Evolutionary conservation across 2,329 filamentous ascomycete species (phyloP).

Genomic region (Neobulgaria alba): DNA sequence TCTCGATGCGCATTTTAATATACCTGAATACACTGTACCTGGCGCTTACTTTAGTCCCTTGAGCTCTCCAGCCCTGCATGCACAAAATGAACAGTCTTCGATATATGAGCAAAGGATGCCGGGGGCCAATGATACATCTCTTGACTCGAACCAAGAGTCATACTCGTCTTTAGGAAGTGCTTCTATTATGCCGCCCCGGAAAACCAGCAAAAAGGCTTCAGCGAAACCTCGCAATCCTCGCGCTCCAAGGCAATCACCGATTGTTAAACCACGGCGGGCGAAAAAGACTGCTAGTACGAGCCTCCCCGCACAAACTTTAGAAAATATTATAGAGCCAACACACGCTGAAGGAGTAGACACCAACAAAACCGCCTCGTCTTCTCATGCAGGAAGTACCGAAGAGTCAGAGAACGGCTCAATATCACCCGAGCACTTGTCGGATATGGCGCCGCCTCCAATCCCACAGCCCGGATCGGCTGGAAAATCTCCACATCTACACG

Average conservation of each 20-base stretch:
- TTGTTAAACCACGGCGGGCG: slow-evolving; percentile 33
- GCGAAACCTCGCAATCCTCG: slow-evolving; percentile 23
- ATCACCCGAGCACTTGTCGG: slow-evolving; percentile 53
- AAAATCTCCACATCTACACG: slow-evolving; percentile 58
- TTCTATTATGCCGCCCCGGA: slow-evolving; percentile 15
- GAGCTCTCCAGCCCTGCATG: slow-evolving; percentile 71
- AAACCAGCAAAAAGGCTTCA: slow-evolving; percentile 18
- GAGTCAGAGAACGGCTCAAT: slow-evolving; percentile 57
- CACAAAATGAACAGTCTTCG: slow-evolving; percentile 49
- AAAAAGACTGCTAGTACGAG: slow-evolving; percentile 35
- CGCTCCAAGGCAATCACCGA: slow-evolving; percentile 31
- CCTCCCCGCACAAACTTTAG: slow-evolving; percentile 35
- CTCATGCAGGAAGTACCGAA: slow-evolving; percentile 33
- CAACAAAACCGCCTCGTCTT: slow-evolving; percentile 30
- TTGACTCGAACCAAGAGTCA: slow-evolving; percentile 24
- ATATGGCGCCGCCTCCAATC: slow-evolving; percentile 60
- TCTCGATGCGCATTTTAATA: slow-evolving; percentile 58
- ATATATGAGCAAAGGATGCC: slow-evolving; percentile 32
- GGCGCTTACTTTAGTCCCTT: slow-evolving; percentile 75
- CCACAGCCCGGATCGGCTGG: slow-evolving; percentile 56
- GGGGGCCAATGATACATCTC: slow-evolving; percentile 28
- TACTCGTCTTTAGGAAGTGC: slow-evolving; percentile 22
- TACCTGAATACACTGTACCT: slow-evolving; percentile 47
- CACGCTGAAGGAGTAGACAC: slow-evolving; percentile 27
- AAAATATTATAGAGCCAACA: slow-evolving; percentile 29